A percentile compares a stretch with the other conserved stretches of the same genome.
Evolutionary conservation across 257 asterid species (phyloP).

Genomic region (Pogostemon cablin): DNA sequence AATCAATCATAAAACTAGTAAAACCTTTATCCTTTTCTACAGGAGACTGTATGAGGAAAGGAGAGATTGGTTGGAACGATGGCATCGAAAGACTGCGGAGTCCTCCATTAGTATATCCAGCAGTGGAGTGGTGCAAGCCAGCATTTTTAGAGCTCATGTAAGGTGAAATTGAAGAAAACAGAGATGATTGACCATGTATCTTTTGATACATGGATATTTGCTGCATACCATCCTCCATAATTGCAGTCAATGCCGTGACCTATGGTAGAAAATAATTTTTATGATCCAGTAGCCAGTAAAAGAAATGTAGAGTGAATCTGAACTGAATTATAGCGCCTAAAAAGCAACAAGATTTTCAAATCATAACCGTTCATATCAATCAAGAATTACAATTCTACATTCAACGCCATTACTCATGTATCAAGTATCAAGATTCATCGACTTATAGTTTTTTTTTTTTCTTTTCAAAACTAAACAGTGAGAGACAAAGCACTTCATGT

Average conservation of each 20-base stretch:
- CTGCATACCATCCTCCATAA: slow-evolving; percentile 50
- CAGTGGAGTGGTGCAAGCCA: slow-evolving; percentile 34
- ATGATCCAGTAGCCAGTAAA: slow-evolving; percentile 4
- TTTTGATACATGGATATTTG: slow-evolving; percentile 43
- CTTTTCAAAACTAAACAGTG: too few relatives aligned
- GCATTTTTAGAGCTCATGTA: slow-evolving; percentile 40
- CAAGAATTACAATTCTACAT: neutral
- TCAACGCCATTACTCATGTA: neutral
- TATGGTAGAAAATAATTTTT: slow-evolving; percentile 20
- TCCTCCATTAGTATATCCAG: slow-evolving; percentile 54
- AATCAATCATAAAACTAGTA: slow-evolving; percentile 57
- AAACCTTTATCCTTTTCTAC: slow-evolving; percentile 50
- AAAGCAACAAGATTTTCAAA: neutral
- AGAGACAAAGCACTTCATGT: neutral
- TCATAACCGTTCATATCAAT: neutral
- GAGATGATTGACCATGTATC: slow-evolving; percentile 47
- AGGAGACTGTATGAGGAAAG: slow-evolving; percentile 54
- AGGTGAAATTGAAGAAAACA: slow-evolving; percentile 48
- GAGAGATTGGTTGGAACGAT: slow-evolving; percentile 38
- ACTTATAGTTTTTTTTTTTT: neutral
- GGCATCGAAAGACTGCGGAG: slow-evolving; percentile 37
- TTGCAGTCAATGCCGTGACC: slow-evolving; percentile 39
- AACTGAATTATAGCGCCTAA: neutral
- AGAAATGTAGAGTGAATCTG: neutral
- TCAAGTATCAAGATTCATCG: neutral